Percentiles rank a stretch among this genome's conserved stretches.
These are phyloP conservation scores for Colletotrichum caudatum DNA, from an alignment of 2,329 filamentous ascomycete genomes.

Conservation along the genomic window DNA sequence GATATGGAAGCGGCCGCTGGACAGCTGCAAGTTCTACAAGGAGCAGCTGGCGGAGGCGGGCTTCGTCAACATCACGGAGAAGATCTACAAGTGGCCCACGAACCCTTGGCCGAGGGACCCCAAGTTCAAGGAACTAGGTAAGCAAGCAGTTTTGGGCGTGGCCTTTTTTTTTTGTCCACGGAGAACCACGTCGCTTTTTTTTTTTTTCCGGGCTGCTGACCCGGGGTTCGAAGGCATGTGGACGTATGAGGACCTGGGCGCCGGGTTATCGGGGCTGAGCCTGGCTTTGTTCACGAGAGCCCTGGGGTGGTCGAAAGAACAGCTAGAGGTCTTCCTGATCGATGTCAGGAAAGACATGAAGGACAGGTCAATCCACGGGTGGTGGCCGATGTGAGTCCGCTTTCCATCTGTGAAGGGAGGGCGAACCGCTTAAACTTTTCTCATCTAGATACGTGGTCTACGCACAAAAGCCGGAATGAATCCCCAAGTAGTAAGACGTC, in stretches of 20 bases:
- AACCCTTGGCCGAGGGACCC: conserved; percentile 65
- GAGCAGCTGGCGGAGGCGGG: conserved; percentile 62
- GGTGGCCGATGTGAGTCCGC: conserved; percentile 53
- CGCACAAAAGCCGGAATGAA: conserved; percentile 24
- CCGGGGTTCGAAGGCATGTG: conserved; percentile 38
- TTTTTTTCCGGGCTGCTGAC: not conserved
- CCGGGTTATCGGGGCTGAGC: conserved; percentile 52
- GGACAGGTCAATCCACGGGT: conserved; percentile 52
- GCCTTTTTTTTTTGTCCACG: not conserved
- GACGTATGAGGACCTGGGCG: conserved; percentile 50
- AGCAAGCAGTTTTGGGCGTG: conserved; percentile 23
- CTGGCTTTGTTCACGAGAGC: conserved; percentile 52
- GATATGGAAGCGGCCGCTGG: conserved; percentile 47
- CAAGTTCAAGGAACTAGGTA: conserved; percentile 64
- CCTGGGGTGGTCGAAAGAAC: conserved; percentile 49
- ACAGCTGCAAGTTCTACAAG: conserved; percentile 48
- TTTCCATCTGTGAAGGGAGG: too few relatives aligned
- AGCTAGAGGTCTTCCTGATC: conserved; percentile 52
- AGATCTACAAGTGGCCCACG: conserved; percentile 62
- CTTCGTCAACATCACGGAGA: conserved; percentile 63
- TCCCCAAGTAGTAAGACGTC: not conserved
- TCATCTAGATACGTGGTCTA: conserved; percentile 19
- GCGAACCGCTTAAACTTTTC: not conserved
- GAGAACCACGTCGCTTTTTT: too few relatives aligned
- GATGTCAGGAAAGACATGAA: conserved; percentile 51